These are phyloP conservation scores for Pinguiococcus pyrenoidosus DNA, from an alignment of 108 stramenopile genomes.

Conservation along the genomic window DNA sequence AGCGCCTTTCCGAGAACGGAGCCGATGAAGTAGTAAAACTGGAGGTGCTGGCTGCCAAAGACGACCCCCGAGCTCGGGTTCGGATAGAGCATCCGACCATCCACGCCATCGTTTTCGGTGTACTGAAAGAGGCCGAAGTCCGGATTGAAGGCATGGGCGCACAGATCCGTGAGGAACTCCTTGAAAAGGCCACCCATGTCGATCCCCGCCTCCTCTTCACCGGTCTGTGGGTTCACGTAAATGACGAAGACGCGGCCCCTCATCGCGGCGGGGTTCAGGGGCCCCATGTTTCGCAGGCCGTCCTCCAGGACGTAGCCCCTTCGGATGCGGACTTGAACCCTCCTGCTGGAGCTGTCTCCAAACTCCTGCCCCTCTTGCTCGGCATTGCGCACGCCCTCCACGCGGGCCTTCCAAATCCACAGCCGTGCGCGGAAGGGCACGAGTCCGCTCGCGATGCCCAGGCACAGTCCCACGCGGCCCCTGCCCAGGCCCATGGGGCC, in stretches of 20 bases:
- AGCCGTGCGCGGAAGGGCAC: too few relatives aligned
- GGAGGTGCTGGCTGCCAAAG: slow-evolving; percentile 56
- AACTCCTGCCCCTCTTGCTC: too few relatives aligned
- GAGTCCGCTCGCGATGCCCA: too few relatives aligned
- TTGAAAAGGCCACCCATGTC: slow-evolving; percentile 97
- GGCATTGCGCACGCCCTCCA: too few relatives aligned
- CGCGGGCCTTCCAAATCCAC: too few relatives aligned
- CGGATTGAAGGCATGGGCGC: slow-evolving; percentile 68
- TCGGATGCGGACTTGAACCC: background rate
- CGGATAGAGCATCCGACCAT: slow-evolving; percentile 58
- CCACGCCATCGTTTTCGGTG: slow-evolving; percentile 50
- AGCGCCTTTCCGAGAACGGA: slow-evolving; percentile 80
- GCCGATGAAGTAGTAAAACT: slow-evolving; percentile 77
- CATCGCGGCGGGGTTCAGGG: background rate
- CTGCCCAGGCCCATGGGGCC: too few relatives aligned
- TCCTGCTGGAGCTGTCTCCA: too few relatives aligned
- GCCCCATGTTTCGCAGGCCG: slow-evolving; percentile 6
- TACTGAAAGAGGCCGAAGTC: slow-evolving; percentile 72
- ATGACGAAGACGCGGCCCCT: background rate
- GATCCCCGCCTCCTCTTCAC: slow-evolving; percentile 54
- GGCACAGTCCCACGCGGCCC: too few relatives aligned
- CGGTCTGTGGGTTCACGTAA: slow-evolving; percentile 16
- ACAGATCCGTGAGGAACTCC: slow-evolving; percentile 78
- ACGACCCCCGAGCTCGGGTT: slow-evolving; percentile 57
- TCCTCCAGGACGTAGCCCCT: slow-evolving; percentile 16